These are phyloP conservation scores for Gossypium davidsonii DNA, from an alignment of 441 rosid species.

Conservation along the genomic window DNA sequence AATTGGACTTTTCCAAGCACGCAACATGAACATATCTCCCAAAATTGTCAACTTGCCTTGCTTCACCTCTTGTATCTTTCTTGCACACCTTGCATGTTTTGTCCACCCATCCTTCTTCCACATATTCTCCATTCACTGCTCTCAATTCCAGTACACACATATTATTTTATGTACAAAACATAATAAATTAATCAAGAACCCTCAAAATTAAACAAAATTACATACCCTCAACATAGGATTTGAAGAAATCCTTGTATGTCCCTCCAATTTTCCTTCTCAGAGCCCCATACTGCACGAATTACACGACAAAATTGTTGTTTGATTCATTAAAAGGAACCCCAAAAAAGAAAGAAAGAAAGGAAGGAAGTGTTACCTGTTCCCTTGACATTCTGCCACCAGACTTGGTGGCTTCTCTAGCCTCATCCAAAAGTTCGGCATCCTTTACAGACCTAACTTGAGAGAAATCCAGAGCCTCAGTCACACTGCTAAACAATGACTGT, in stretches of 20 bases:
- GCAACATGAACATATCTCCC: conserved; percentile 79
- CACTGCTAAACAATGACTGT: conserved; percentile 51
- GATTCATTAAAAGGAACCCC: neutral
- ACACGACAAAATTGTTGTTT: neutral
- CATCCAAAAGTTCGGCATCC: conserved; percentile 72
- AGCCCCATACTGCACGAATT: conserved; percentile 74
- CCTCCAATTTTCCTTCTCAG: conserved; percentile 93
- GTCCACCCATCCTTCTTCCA: conserved; percentile 97
- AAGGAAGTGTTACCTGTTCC: conserved; percentile 48
- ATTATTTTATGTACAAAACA: neutral
- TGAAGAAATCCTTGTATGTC: conserved; percentile 86
- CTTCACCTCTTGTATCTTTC: conserved; percentile 69
- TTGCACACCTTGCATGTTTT: conserved; percentile 63
- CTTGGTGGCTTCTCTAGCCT: conserved; percentile 63
- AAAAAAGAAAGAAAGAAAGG: neutral
- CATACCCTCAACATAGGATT: conserved; percentile 69
- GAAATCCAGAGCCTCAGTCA: conserved; percentile 56
- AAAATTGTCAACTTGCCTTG: conserved; percentile 69
- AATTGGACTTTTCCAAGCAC: conserved; percentile 46
- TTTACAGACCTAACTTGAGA: conserved; percentile 63
- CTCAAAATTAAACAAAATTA: neutral
- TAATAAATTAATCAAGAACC: too few relatives aligned
- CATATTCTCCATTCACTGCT: conserved; percentile 77
- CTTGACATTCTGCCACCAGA: conserved; percentile 62
- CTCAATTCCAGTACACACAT: neutral